Base-by-base conservation (phyloP, 164 flowering plant species). In the Amborella trichopoda region DNA sequence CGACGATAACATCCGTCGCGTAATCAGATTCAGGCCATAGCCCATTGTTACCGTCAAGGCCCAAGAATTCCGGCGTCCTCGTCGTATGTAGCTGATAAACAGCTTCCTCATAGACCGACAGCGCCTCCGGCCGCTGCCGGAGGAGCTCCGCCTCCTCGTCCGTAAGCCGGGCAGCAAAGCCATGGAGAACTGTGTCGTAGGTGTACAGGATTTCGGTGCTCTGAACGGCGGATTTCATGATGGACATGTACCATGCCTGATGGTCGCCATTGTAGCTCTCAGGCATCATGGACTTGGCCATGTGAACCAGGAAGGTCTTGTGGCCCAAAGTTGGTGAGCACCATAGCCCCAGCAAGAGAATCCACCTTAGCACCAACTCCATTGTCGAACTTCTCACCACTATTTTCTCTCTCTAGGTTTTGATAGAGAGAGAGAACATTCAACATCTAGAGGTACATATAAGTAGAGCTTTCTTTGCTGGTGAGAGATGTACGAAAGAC, bases 61-160 rank as follows among this genome's bases (percentile, higher is more conserved):
- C 95, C 6, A 90, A 80, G 47, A 90, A 90, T 67, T 70, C 73
- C 0, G 98, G 98, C 1, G 94, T 67, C 17, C 93, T 60, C 16
- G 98, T 90, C 1, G 97, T 90, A 48, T 90, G 95, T n/a, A 90
- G 84, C 49, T 83, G 59, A 50, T 83, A 83, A 11, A n/a, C 37
- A 13, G 30, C 13, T 42, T 86, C 95, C 2, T 81, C 81, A 2
- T 72, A 39, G 11, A 90, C 80, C 3, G 83, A 56, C 33, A 85
- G 64, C 44, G 78, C 61, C 17, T 83, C 94, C 0, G 69, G 72
- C 22, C 54, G 66, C 8, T 33, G 26, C 36, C 62, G 61, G 0
- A 91, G 75, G 12, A 48, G 22, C 23, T 59, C 40, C 0, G 83
- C 94, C 61, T 90, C 80, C 13, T 63, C 63, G 0, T 41, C 50